Conservation (phyloP, 2,329 filamentous ascomycete genomes). For the Paecilomyces sp. region DNA sequence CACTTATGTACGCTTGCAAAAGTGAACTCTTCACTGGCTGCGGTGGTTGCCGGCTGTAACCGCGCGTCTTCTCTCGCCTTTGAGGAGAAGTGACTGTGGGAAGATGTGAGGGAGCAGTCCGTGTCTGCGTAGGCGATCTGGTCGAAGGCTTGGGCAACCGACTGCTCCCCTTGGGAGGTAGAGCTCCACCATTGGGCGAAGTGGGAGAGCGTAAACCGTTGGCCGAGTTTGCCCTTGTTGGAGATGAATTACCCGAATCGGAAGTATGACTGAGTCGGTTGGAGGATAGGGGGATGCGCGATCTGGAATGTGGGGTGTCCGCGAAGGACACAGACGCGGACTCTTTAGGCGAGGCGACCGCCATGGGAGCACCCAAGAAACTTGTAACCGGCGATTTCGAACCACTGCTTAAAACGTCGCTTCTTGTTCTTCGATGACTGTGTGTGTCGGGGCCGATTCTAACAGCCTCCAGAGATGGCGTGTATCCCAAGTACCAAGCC, state of each 20-base stretch:
- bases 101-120: slow-evolving; percentile 18
- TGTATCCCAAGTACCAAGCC: slow-evolving; percentile 54
- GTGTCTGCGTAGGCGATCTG: slow-evolving; percentile 18
- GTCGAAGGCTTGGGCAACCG: slow-evolving; percentile 34
- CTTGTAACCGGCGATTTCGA: slow-evolving; percentile 19
- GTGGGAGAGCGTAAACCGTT: slow-evolving; percentile 21
- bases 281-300: slow-evolving; percentile 40
- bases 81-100: slow-evolving; percentile 26
- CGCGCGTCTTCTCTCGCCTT: slow-evolving; percentile 25
- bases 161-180: slow-evolving; percentile 33
- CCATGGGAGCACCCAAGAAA: slow-evolving; percentile 26
- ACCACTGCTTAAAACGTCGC: slow-evolving; percentile 48
- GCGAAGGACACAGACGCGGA: slow-evolving; percentile 16
- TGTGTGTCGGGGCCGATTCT: slow-evolving; percentile 16
- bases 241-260: slow-evolving; percentile 32
- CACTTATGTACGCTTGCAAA: slow-evolving; percentile 67
- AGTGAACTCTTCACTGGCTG: slow-evolving; percentile 47
- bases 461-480: slow-evolving; percentile 36
- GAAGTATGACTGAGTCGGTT: slow-evolving; percentile 32
- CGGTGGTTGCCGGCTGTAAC: slow-evolving; percentile 24
- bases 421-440: slow-evolving; percentile 39
- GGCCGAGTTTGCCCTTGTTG: slow-evolving; percentile 25
- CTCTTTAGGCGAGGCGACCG: slow-evolving; percentile 22
- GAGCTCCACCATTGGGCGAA: slow-evolving; percentile 18
- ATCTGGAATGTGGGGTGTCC: slow-evolving; percentile 29